phyloP scores from a whole-genome alignment of 164 flowering plant genomes.

The Dillenia suffruticosa region DNA sequence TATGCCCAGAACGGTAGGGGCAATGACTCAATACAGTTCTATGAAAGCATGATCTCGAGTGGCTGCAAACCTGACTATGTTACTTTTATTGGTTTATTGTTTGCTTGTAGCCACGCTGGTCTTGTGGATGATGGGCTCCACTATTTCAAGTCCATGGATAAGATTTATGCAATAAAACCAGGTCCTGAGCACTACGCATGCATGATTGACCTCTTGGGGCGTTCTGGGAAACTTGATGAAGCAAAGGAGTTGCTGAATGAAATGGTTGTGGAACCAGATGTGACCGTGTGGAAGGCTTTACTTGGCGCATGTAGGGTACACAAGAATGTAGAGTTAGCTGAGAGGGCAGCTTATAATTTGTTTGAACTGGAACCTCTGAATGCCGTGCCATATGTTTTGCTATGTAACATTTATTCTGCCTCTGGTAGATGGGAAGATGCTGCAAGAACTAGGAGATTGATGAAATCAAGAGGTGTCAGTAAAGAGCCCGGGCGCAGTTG shows the following conservation, averaged over 20 bases:
- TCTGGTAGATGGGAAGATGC: constrained; percentile 66
- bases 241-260: constrained; percentile 50
- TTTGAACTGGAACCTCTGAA: constrained; percentile 62
- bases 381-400: constrained; percentile 65
- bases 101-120: constrained; percentile 90
- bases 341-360: constrained; percentile 64
- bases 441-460: constrained; percentile 48
- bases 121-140: constrained; percentile 47
- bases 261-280: constrained; percentile 67
- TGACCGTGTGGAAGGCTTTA: constrained; percentile 80
- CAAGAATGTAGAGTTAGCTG: constrained; percentile 52
- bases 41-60: constrained; percentile 52
- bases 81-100: constrained; percentile 72
- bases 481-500: constrained; percentile 91
- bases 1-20: constrained; percentile 75
- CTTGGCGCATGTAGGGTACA: constrained; percentile 70
- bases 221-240: constrained; percentile 64
- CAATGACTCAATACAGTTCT: constrained; percentile 44
- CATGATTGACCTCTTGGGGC: constrained; percentile 78
- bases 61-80: constrained; percentile 67
- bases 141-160: constrained; percentile 61
- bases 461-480: constrained; percentile 58
- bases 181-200: constrained; percentile 82
- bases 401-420: constrained; percentile 74
- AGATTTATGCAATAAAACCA: constrained; percentile 54